phyloP scores from a whole-genome alignment of 306 rosid genomes.

The Amphicarpaea edgeworthii region DNA sequence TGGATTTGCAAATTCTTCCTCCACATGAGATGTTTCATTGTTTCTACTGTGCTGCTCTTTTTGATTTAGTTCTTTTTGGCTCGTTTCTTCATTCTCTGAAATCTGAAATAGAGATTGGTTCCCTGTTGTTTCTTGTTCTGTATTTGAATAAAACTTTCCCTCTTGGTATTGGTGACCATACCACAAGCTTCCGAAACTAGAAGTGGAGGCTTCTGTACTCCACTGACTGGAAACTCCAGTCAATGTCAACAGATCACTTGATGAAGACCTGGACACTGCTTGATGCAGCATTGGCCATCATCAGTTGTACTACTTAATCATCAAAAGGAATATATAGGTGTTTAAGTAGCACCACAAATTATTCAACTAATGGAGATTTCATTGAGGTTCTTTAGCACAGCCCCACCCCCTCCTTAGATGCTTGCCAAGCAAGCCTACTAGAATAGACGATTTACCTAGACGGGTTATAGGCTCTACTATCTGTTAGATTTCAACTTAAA shows the following conservation, averaged over 20 bases:
- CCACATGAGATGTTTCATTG: slow-evolving; percentile 39
- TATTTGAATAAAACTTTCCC: slow-evolving; percentile 29
- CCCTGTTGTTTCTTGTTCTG: slow-evolving; percentile 47
- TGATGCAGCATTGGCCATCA: slow-evolving; percentile 31
- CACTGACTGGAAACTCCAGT: slow-evolving; percentile 33
- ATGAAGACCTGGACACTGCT: slow-evolving; percentile 51
- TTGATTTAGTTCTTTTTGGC: slow-evolving; percentile 28
- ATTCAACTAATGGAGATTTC: neutral
- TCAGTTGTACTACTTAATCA: slow-evolving; percentile 14
- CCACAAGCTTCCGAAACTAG: neutral
- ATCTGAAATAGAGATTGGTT: slow-evolving; percentile 42
- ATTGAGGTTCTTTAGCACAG: neutral
- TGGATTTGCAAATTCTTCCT: slow-evolving; percentile 52
- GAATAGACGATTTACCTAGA: too few species aligned
- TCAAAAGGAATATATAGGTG: slow-evolving; percentile 18
- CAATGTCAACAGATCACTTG: slow-evolving; percentile 43
- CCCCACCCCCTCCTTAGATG: too few species aligned
- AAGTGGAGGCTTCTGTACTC: slow-evolving; percentile 30
- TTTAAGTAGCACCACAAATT: slow-evolving; percentile 1
- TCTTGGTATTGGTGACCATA: slow-evolving; percentile 14
- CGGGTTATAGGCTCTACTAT: too few species aligned
- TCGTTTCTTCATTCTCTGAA: slow-evolving; percentile 37
- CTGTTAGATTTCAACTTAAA: too few species aligned
- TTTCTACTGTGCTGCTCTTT: slow-evolving; percentile 18
- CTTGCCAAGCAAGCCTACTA: too few species aligned